A percentile compares a stretch with the other conserved stretches of the same genome.
Conservation (phyloP, 129 eudicot species). For the Saussurea involucrata region DNA sequence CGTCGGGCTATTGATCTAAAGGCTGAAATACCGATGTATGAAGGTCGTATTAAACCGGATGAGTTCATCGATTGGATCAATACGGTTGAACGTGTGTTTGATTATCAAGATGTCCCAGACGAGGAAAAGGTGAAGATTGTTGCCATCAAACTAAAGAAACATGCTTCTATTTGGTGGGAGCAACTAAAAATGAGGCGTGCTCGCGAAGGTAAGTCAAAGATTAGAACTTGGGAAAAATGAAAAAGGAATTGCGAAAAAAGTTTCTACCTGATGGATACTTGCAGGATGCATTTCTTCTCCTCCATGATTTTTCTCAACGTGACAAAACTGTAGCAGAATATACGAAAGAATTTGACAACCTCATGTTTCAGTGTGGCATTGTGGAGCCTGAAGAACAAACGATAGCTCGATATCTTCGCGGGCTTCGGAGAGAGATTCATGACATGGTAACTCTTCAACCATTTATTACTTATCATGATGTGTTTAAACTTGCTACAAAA, state of each 20-base stretch:
- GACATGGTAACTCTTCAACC: not conserved
- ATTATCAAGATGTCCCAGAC: not conserved
- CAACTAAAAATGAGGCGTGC: not conserved
- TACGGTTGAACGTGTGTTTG: not conserved
- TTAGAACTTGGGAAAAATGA: not conserved
- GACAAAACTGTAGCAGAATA: not conserved
- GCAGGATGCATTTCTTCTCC: not conserved
- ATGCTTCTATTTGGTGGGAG: not conserved
- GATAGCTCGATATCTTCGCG: conserved; percentile 7
- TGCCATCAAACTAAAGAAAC: not conserved
- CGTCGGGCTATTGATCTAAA: not conserved
- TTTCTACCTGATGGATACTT: not conserved
- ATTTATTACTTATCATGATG: conserved; percentile 15
- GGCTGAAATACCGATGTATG: not conserved
- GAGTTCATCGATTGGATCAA: not conserved
- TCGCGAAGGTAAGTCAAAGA: not conserved
- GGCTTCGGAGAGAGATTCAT: not conserved
- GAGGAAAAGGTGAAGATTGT: not conserved
- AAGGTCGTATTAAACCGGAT: not conserved
- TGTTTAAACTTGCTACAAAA: conserved; percentile 5
- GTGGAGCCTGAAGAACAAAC: conserved; percentile 2
- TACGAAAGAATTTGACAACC: not conserved
- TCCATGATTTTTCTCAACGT: not conserved
- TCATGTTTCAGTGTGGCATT: not conserved
- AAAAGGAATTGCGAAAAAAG: not conserved